phyloP scores from a whole-genome alignment of 768 basidiomycete genomes.

The Hysterangium stoloniferum region DNA sequence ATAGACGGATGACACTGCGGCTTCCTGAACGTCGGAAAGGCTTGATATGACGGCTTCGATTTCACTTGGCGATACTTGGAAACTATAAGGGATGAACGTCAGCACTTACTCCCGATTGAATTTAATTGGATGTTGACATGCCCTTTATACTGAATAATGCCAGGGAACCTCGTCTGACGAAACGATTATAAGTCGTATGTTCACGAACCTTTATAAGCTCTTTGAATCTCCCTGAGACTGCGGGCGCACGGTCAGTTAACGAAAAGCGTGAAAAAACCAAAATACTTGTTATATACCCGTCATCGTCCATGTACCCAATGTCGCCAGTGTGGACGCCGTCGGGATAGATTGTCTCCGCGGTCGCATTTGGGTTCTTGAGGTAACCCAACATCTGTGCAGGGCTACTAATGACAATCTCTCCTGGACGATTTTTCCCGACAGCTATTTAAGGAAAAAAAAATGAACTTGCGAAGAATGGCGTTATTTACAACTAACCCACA shows the following conservation, averaged over 20 bases:
- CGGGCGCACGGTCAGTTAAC: conserved; percentile 38
- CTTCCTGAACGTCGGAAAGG: conserved; percentile 23
- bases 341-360: conserved; percentile 11
- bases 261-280: neutral
- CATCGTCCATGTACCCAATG: conserved; percentile 11
- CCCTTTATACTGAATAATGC: conserved; percentile 4
- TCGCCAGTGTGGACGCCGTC: conserved; percentile 17
- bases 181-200: neutral
- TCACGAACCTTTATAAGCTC: conserved; percentile 3
- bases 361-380: conserved; percentile 14
- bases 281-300: neutral
- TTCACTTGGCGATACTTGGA: conserved; percentile 26
- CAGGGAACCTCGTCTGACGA: neutral
- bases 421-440: neutral
- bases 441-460: neutral
- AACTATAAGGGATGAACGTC: neutral
- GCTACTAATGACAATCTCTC: conserved; percentile 3
- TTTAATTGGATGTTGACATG: conserved; percentile 41
- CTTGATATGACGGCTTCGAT: conserved; percentile 24
- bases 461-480: too few relatives aligned
- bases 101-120: neutral
- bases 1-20: conserved; percentile 10
- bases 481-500: neutral
- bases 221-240: conserved; percentile 1
- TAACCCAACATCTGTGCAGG: conserved; percentile 17